Percentiles rank a stretch among this genome's conserved stretches.
phyloP scores from a whole-genome alignment of 2,329 filamentous ascomycete species.

The Clarireedia hainanense region DNA sequence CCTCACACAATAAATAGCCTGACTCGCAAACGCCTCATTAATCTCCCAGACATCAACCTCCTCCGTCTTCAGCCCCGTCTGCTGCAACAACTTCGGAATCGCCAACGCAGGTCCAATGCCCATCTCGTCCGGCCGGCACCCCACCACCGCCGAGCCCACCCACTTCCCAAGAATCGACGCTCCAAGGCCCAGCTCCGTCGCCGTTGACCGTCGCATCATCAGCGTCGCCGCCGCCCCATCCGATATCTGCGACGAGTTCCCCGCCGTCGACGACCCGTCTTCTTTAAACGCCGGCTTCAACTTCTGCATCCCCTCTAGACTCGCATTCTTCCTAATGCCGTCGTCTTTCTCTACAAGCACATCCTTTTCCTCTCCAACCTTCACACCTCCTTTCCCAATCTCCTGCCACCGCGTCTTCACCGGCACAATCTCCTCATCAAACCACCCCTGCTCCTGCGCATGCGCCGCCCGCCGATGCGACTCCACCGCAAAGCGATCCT shows the following conservation, averaged over 20 bases:
- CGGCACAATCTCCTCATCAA: slow-evolving; percentile 72
- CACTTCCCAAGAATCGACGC: slow-evolving; percentile 73
- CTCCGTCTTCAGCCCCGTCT: slow-evolving; percentile 54
- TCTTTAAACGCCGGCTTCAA: slow-evolving; percentile 80
- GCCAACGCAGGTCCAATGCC: slow-evolving; percentile 81
- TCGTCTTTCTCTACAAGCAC: slow-evolving; percentile 73
- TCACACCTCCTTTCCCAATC: slow-evolving; percentile 51
- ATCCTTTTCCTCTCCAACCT: slow-evolving; percentile 46
- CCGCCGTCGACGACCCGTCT: slow-evolving; percentile 72
- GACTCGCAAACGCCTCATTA: slow-evolving; percentile 72
- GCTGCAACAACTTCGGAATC: slow-evolving; percentile 71
- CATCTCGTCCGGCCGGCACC: slow-evolving; percentile 88
- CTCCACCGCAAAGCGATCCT: slow-evolving; percentile 73
- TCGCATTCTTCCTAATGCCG: slow-evolving; percentile 65
- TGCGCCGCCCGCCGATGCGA: slow-evolving; percentile 66
- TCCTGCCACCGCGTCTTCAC: slow-evolving; percentile 64
- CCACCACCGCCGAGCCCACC: slow-evolving; percentile 65
- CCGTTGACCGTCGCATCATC: slow-evolving; percentile 77
- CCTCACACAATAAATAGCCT: slow-evolving; percentile 63
- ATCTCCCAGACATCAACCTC: slow-evolving; percentile 88
- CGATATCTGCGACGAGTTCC: slow-evolving; percentile 78
- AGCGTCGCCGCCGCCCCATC: slow-evolving; percentile 81
- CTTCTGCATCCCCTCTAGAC: slow-evolving; percentile 61
- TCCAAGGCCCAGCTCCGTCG: slow-evolving; percentile 61
- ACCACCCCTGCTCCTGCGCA: slow-evolving; percentile 62